These are phyloP conservation scores for Trametes elegans DNA, from an alignment of 768 basidiomycete species.

Conservation along the genomic window DNA sequence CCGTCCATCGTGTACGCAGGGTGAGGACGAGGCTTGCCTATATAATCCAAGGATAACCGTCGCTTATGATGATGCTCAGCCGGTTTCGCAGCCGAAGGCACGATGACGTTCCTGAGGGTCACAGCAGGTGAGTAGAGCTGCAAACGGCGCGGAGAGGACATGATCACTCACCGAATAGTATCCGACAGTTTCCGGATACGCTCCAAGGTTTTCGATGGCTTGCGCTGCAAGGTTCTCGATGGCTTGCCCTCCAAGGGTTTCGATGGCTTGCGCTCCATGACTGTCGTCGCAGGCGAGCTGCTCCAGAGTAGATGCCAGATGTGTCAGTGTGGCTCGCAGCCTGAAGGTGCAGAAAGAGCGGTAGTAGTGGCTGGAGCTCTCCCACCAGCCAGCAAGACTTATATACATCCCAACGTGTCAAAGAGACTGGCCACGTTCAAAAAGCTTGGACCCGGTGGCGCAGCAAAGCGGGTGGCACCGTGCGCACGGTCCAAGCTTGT, in stretches of 20 bases:
- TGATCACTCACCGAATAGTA: conserved; percentile 2
- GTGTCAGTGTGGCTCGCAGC: background rate
- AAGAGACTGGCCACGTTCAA: conserved; percentile 4
- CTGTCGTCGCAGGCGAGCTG: too few species aligned
- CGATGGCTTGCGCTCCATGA: too few species aligned
- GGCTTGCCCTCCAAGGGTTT: too few species aligned
- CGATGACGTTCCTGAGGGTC: background rate
- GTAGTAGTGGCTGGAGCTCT: conserved; percentile 1
- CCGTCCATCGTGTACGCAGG: background rate
- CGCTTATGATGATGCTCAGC: background rate
- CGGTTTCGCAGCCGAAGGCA: background rate
- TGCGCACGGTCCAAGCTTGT: too few species aligned
- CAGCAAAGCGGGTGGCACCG: background rate
- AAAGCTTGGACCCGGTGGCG: background rate
- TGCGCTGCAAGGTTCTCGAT: background rate
- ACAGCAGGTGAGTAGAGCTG: background rate
- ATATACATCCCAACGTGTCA: background rate
- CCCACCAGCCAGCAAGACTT: background rate
- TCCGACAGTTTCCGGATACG: conserved; percentile 10
- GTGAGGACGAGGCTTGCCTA: conserved; percentile 2
- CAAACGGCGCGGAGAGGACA: background rate
- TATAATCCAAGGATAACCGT: conserved; percentile 9
- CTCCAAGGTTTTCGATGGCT: background rate
- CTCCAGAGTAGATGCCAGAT: background rate
- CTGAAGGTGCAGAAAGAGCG: too few species aligned